Evolutionary conservation across 2,329 filamentous ascomycete genomes (phyloP).

Genomic region (Neocucurbitaria cava): DNA sequence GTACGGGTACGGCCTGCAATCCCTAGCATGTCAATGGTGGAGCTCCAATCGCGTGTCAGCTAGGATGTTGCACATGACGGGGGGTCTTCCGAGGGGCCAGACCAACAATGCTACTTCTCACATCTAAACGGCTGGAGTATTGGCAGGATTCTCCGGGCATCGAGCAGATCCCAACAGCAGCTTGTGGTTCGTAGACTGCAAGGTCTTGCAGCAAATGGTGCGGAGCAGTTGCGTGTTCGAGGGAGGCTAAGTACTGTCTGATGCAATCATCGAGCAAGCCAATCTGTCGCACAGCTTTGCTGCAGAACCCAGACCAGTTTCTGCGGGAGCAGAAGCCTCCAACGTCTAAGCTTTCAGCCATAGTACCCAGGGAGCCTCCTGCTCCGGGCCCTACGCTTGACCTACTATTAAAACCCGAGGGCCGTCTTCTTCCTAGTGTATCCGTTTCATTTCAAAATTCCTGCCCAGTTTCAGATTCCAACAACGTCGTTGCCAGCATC

Average conservation of each 20-base stretch:
- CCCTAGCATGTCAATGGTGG: conserved; percentile 22
- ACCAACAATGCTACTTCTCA: conserved; percentile 27
- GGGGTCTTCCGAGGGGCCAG: conserved; percentile 31
- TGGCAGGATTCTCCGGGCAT: conserved; percentile 39
- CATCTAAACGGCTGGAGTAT: conserved; percentile 35
- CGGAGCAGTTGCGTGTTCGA: conserved; percentile 40
- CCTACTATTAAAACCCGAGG: conserved; percentile 29
- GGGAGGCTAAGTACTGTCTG: conserved; percentile 32
- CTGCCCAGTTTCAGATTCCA: conserved; percentile 2
- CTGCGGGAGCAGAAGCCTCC: conserved; percentile 24
- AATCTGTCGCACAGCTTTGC: conserved; percentile 39
- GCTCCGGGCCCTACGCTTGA: conserved; percentile 20
- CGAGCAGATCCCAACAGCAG: conserved; percentile 31
- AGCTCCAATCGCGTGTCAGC: conserved; percentile 38
- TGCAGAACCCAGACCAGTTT: conserved; percentile 24
- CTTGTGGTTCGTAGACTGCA: conserved; percentile 30
- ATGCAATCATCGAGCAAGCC: conserved; percentile 32
- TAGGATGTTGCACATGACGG: conserved; percentile 34
- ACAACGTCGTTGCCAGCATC: neutral
- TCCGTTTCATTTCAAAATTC: conserved; percentile 2
- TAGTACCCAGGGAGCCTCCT: conserved; percentile 37
- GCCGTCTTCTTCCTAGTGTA: conserved; percentile 16
- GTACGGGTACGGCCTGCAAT: conserved; percentile 26
- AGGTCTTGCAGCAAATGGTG: conserved; percentile 29
- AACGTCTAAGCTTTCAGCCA: conserved; percentile 30